Evolutionary conservation across 495 filamentous ascomycete genomes (phyloP), one percentile per base, ranked within the genome.

Genomic region (Xylaria bambusicola): DNA sequence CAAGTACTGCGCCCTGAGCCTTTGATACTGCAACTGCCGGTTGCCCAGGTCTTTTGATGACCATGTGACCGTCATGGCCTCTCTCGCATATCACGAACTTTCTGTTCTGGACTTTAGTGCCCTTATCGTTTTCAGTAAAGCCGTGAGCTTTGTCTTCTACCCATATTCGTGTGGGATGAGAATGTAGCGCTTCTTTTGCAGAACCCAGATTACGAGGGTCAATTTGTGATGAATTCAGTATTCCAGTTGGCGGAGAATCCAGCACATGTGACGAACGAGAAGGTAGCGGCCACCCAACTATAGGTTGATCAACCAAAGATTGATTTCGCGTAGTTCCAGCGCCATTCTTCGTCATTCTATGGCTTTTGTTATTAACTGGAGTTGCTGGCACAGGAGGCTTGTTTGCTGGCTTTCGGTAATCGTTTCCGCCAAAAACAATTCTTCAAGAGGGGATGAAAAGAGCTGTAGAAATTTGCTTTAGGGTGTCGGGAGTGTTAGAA

Each of bases 191-290:
- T n/a, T 60, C 57, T 1, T 29, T 18, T 12, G 21, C 38, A 5
- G 21, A 10, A 6, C 58, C 29, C 17, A 60, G 58, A 35, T 60
- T 60, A 6, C 15, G 29, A 18, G 4, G n/a, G 13, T 38, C 20
- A 6, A 38, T 35, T 15, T 13, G 9, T 1, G 27, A 31, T 36
- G 27, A 33, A 7, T 33, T 49, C 10, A 6, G 18, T 6, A 49
- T 27, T 49, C 21, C 24, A 33, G 29, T 5, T 5, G 10, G 29
- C 10, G 5, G 10, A 33, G 29, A 33, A 10, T 33, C 29, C 29
- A n/a, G n/a, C n/a, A n/a, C n/a, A n/a, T n/a, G n/a, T n/a, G n/a
- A n/a, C n/a, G n/a, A n/a, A n/a, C n/a, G n/a, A n/a, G n/a, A n/a
- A n/a, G n/a, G n/a, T n/a, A n/a, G n/a, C n/a, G n/a, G n/a, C n/a